Base-by-base conservation (phyloP, 306 rosid species). In the Casuarina cunninghamiana region DNA sequence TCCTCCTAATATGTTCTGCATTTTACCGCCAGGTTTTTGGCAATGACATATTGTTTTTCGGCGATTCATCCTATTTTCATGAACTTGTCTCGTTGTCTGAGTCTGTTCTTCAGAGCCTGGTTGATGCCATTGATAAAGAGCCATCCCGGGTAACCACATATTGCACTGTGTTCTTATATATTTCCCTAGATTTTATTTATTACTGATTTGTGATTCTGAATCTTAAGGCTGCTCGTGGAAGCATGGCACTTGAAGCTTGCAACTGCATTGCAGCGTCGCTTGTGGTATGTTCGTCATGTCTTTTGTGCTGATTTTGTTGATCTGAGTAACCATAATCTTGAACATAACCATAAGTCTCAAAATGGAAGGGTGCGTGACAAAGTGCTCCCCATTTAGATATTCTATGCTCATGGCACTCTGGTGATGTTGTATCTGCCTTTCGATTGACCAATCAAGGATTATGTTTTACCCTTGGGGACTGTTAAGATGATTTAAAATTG, bases 241-340 rank as follows among this genome's bases (percentile, higher is more conserved):
- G 50, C 57, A 84, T 92, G 91, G 97, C 98, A 3, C 98, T 94
- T 71, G 98, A 94, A 85, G 98, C 97, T 83, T 94, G 98, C 91
- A 88, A 94, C 82, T 90, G 90, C 81, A 81, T 94, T 75, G 90
- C 90, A 50, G 88, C 91, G 57, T 84, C 95, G 81, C 88, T 94
- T 78, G 73, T 53, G 74, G 98, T 94, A 87, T 81, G 87, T 54
- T 75, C 45, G 51, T 81, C 50, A 17, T 76, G 19, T 43, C 79
- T 80, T 77, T 81, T 41, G 46, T 32, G 69, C 57, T 57, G 45
- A 39, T 13, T 49, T 72, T 72, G 57, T 19, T 39, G 35, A 54
- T 79, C n/a, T 51, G 65, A 43, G 13, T 55, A 2, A 39, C 43
- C 15, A 39, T 49, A 58, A 26, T 41, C 26, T 0, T 3, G n/a